Evolutionary conservation across 345 rosid species (phyloP).

Genomic region (Syzygium jambos): DNA sequence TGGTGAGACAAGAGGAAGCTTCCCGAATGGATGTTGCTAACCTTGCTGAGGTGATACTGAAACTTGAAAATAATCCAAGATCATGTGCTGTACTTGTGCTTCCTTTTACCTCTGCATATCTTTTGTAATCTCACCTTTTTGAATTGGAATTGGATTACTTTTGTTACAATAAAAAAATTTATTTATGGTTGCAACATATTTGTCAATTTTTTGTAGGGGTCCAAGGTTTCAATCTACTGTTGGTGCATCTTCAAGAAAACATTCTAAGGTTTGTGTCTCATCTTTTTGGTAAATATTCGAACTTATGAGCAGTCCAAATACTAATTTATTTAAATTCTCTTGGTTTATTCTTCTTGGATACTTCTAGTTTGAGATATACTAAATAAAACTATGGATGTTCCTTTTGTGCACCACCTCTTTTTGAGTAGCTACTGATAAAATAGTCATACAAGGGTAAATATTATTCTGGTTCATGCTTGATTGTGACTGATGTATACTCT

Average conservation of each 20-base stretch:
- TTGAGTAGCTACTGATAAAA: background rate
- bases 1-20: background rate
- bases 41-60: background rate
- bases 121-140: background rate
- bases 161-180: background rate
- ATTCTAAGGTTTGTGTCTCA: conserved; percentile 37
- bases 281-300: background rate
- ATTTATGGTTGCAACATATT: background rate
- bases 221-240: conserved; percentile 19
- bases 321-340: background rate
- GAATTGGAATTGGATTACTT: background rate
- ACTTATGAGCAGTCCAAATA: background rate
- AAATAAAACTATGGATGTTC: background rate
- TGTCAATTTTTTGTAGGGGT: conserved; percentile 22
- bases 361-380: background rate
- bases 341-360: background rate
- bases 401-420: background rate
- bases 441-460: background rate
- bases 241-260: conserved; percentile 23
- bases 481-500: background rate
- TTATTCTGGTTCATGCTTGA: background rate
- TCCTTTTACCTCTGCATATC: background rate
- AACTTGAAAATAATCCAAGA: background rate
- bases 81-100: background rate
- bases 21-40: background rate